phyloP scores from a whole-genome alignment of 768 basidiomycete genomes.

The Mycena vulgaris region DNA sequence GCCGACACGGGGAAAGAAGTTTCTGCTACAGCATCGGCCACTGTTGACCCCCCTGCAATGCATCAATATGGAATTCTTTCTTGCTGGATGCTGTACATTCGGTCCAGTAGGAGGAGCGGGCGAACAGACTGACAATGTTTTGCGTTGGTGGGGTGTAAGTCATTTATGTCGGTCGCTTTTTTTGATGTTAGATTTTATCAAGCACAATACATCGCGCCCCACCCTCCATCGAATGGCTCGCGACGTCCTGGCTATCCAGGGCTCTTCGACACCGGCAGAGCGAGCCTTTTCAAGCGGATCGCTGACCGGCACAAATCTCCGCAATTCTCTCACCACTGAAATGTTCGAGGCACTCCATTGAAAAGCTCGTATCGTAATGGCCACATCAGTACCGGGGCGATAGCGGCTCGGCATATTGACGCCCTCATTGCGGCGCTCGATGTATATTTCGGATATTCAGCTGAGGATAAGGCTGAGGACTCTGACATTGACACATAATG shows the following conservation, averaged over 20 bases:
- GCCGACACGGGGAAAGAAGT: neutral
- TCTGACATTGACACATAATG: too few relatives aligned
- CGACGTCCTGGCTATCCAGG: slow-evolving; percentile 44
- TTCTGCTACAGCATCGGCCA: neutral
- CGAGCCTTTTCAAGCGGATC: slow-evolving; percentile 44
- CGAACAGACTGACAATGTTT: neutral
- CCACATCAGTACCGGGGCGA: neutral
- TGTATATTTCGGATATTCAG: neutral
- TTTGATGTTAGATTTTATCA: neutral
- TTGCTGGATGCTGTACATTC: slow-evolving; percentile 6
- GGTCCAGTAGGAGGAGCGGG: slow-evolving; percentile 26
- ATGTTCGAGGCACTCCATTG: slow-evolving; percentile 37
- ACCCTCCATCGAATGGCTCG: slow-evolving; percentile 30
- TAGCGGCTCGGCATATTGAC: neutral
- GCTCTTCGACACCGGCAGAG: slow-evolving; percentile 45
- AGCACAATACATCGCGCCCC: slow-evolving; percentile 32
- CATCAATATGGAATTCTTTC: slow-evolving; percentile 13
- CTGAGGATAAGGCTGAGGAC: neutral
- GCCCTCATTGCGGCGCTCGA: neutral
- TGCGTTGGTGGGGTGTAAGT: slow-evolving; percentile 13
- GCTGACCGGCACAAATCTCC: slow-evolving; percentile 36
- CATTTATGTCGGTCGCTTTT: too few relatives aligned
- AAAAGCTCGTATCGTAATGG: slow-evolving; percentile 30
- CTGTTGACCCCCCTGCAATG: neutral
- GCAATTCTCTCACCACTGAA: slow-evolving; percentile 29